Conservation (phyloP, 306 rosid species). For the Prinsepia uniflora region DNA sequence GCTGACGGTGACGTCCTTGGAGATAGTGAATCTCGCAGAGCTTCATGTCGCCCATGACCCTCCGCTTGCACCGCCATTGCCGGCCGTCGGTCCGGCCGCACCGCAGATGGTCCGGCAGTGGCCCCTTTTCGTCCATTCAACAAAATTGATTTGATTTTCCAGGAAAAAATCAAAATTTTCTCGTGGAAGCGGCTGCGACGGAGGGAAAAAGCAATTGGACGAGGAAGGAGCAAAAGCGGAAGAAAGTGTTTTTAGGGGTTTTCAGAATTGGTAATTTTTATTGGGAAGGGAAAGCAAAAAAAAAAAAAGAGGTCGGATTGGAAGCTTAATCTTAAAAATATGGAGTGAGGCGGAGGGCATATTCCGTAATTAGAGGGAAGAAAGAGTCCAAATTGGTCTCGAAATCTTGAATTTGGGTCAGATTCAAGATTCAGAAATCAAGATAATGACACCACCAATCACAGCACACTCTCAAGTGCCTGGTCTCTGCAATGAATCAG, state of each 20-base stretch:
- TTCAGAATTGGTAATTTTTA: constrained; percentile 21
- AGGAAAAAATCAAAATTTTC: constrained; percentile 19
- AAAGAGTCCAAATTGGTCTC: constrained; percentile 40
- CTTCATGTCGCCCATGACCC: constrained; percentile 71
- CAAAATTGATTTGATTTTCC: constrained; percentile 29
- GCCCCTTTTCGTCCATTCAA: constrained; percentile 43
- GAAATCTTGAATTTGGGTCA: constrained; percentile 32
- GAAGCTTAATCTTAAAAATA: not conserved
- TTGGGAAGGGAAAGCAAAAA: not conserved
- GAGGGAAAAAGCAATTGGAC: not conserved
- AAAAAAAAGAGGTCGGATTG: not conserved
- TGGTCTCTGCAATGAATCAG: not conserved
- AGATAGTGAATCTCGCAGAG: constrained; percentile 89
- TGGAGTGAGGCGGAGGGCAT: constrained; percentile 32
- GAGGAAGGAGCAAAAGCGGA: not conserved
- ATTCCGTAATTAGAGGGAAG: constrained; percentile 36
- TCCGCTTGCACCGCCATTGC: constrained; percentile 90
- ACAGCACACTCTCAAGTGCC: constrained; percentile 15
- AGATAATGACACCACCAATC: constrained; percentile 21
- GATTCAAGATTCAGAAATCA: not conserved
- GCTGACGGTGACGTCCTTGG: constrained; percentile 82
- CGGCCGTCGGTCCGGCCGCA: constrained; percentile 90
- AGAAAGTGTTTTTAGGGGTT: not conserved
- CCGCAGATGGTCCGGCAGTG: constrained; percentile 68
- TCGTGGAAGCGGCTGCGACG: constrained; percentile 9